A percentile compares a stretch with the other conserved stretches of the same genome.
phyloP scores from a whole-genome alignment of 306 rosid species.

The Gastrolobium bilobum region DNA sequence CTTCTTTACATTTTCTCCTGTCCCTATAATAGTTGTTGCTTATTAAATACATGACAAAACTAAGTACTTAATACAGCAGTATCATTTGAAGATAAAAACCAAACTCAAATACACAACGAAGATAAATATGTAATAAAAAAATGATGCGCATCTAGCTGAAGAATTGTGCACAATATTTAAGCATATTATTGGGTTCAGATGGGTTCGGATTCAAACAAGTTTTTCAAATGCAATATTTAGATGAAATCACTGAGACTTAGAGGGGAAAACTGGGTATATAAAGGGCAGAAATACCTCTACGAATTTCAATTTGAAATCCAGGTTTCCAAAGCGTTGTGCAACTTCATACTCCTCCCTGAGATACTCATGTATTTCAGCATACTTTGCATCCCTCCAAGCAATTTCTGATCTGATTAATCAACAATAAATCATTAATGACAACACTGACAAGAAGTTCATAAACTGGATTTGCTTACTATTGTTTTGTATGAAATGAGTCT shows the following conservation, averaged over 20 bases:
- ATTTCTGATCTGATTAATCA: conserved; percentile 83
- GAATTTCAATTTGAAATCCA: conserved; percentile 89
- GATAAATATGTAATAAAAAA: not conserved
- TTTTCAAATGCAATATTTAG: conserved; percentile 34
- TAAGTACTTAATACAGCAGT: conserved; percentile 3
- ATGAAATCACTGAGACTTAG: conserved; percentile 26
- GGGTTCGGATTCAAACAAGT: conserved; percentile 13
- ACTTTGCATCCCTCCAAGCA: conserved; percentile 98
- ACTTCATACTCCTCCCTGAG: conserved; percentile 93
- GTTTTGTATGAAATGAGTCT: conserved; percentile 17
- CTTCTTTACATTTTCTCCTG: not conserved
- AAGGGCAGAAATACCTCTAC: conserved; percentile 72
- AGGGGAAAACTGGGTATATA: not conserved
- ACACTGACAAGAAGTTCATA: conserved; percentile 27
- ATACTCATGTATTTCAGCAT: conserved; percentile 89
- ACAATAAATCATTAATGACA: conserved; percentile 39
- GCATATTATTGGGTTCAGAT: conserved; percentile 3
- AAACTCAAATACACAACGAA: conserved; percentile 15
- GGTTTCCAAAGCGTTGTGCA: conserved; percentile 93
- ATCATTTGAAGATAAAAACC: not conserved
- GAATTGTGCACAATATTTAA: conserved; percentile 16
- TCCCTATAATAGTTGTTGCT: conserved; percentile 15
- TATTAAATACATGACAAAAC: conserved; percentile 5
- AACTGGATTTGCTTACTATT: conserved; percentile 31
- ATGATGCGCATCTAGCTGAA: conserved; percentile 6